Evolutionary conservation across 495 filamentous ascomycete species (phyloP).

Genomic region (Tuber brumale): DNA sequence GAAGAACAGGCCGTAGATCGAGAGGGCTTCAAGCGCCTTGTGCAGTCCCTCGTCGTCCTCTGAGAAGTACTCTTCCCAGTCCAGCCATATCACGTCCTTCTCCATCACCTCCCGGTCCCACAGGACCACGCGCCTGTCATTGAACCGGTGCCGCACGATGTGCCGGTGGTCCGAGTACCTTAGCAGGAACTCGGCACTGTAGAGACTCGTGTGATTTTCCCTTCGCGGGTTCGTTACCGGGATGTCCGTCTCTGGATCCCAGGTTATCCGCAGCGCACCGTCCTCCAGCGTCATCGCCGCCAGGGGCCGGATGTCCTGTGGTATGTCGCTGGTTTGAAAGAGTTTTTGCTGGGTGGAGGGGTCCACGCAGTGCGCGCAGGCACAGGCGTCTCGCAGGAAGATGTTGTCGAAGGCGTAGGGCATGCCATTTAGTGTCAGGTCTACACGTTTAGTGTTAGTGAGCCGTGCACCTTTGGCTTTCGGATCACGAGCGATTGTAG

Average conservation of each 20-base stretch:
- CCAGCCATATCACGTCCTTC: constrained; percentile 47
- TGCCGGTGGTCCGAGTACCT: constrained; percentile 19
- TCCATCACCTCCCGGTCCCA: constrained; percentile 45
- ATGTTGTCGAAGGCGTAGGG: constrained; percentile 37
- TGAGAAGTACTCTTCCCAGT: constrained; percentile 59
- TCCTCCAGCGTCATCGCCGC: constrained; percentile 35
- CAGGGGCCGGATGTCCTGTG: constrained; percentile 47
- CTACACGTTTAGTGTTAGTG: constrained; percentile 16
- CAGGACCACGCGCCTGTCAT: constrained; percentile 32
- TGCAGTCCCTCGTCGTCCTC: constrained; percentile 47
- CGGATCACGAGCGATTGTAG: constrained; percentile 1
- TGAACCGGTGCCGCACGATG: constrained; percentile 26
- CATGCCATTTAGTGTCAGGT: constrained; percentile 19
- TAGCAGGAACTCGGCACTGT: constrained; percentile 42
- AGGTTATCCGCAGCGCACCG: constrained; percentile 52
- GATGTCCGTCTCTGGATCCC: constrained; percentile 53
- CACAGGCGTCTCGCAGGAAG: constrained; percentile 71
- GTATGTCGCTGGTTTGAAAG: constrained; percentile 68
- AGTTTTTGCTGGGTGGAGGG: constrained; percentile 73
- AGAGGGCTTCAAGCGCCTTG: constrained; percentile 51
- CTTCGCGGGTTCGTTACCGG: constrained; percentile 41
- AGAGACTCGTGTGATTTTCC: constrained; percentile 49
- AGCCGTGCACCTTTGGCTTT: constrained; percentile 2
- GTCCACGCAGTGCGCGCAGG: constrained; percentile 66
- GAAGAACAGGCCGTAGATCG: constrained; percentile 62